A percentile compares a stretch with the other conserved stretches of the same genome.
Conservation (phyloP, 2,329 filamentous ascomycete species). For the Keithomyces neogunnii region DNA sequence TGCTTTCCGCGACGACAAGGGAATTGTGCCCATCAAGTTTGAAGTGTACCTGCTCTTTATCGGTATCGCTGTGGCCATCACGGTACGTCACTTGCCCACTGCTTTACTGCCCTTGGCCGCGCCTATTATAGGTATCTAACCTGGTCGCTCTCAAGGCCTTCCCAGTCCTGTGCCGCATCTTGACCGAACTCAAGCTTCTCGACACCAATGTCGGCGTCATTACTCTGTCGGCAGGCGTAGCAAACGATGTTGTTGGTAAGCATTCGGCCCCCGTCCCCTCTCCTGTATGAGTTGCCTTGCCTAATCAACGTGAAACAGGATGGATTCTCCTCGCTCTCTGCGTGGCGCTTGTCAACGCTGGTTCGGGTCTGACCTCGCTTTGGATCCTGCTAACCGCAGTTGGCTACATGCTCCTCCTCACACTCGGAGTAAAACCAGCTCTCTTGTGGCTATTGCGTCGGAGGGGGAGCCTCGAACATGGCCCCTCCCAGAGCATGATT, state of each 20-base stretch:
- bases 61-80: slow-evolving; percentile 89
- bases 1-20: slow-evolving; percentile 48
- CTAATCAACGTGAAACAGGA: slow-evolving; percentile 13
- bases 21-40: slow-evolving; percentile 35
- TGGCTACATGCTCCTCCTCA: slow-evolving; percentile 69
- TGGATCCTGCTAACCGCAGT: slow-evolving; percentile 72
- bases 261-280: not conserved
- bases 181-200: slow-evolving; percentile 84
- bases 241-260: slow-evolving; percentile 62
- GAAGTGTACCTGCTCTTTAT: slow-evolving; percentile 63
- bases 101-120: not conserved
- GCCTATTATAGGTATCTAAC: not conserved
- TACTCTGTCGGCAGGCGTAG: slow-evolving; percentile 81
- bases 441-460: slow-evolving; percentile 68
- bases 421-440: slow-evolving; percentile 61
- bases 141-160: slow-evolving; percentile 43
- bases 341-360: slow-evolving; percentile 85
- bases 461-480: slow-evolving; percentile 74
- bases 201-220: slow-evolving; percentile 78
- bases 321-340: slow-evolving; percentile 92
- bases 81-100: slow-evolving; percentile 25
- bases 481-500: slow-evolving; percentile 78
- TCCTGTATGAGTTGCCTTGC: too few species aligned
- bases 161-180: slow-evolving; percentile 85
- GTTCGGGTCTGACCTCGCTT: slow-evolving; percentile 70